Base-by-base conservation (phyloP, 2,329 filamentous ascomycete genomes). In the Penicillium psychrosexuale region DNA sequence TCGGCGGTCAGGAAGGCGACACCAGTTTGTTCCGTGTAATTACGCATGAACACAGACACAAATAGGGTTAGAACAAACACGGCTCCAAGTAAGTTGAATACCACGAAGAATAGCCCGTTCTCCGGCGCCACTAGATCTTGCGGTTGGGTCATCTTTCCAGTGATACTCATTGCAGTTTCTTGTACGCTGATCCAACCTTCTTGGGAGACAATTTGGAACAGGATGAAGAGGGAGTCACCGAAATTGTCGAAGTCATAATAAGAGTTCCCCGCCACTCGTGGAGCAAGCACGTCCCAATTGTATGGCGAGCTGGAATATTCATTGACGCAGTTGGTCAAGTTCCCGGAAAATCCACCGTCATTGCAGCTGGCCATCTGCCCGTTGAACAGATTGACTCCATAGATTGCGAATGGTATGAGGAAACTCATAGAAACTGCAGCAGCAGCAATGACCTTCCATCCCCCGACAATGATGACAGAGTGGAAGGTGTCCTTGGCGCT, bases 1-100 rank as follows among this genome's bases (percentile, higher is more conserved):
- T 99, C 94, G 0, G 92, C 88, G 1, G 94, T 99, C 65, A 99
- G 78, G 71, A 93, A 99, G 2, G 94, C 94, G 40, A 99, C 94
- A 1, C 94, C 94, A 0, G 94, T 99, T 74, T 97, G 92, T 74
- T 99, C 94, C 0, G 94, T 99, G 74, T 99, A 99, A 72, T 97
- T 99, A 58, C 94, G 90, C 94, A 99, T 99, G 73, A 99, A 99
- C 58, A 99, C 94, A 53, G 94, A 97, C 45, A 99, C 95, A 73
- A 99, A 99, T 69, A 99, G 79, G 1, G 94, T 99, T 69, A 99
- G 81, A 58, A 99, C 89, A 75, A 99, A 99, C 61, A 99, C 93
- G 0, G 94, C 94, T 31, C 91, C 91, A 65, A 99, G 82, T 70
- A 99, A 83, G 75, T 99, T 99, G 84, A 97, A 99, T 5, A 93